phyloP scores from a whole-genome alignment of 768 basidiomycete genomes.

The Asterophora lycoperdoides region DNA sequence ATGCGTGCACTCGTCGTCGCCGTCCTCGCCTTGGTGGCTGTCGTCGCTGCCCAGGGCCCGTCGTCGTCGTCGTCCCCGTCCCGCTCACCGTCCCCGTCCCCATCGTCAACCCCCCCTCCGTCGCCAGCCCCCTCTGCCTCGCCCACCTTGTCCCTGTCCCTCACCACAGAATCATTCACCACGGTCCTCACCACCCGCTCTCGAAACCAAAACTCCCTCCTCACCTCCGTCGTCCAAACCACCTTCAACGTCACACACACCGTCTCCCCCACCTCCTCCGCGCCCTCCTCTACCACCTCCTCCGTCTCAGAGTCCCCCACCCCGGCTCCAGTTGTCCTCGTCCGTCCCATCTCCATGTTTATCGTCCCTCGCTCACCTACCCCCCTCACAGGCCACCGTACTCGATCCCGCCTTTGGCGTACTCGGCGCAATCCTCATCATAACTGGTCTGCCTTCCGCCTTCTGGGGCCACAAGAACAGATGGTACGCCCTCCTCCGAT shows the following conservation, averaged over 20 bases:
- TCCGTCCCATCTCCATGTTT: conserved; percentile 16
- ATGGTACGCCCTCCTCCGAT: conserved; percentile 53
- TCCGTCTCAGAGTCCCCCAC: conserved; percentile 42
- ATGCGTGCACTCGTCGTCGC: conserved; percentile 13
- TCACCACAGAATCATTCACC: conserved; percentile 50
- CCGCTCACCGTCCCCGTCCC: conserved; percentile 19
- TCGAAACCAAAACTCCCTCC: conserved; percentile 42
- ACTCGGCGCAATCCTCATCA: conserved; percentile 80
- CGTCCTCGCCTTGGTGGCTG: neutral
- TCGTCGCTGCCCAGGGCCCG: neutral
- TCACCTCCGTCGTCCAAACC: conserved; percentile 56
- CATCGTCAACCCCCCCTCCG: no score
- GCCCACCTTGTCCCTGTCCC: conserved; percentile 46
- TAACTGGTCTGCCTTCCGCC: conserved; percentile 85
- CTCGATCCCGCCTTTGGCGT: conserved; percentile 89
- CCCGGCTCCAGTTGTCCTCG: conserved; percentile 39
- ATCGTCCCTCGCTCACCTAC: conserved; percentile 30
- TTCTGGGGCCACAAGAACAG: conserved; percentile 95
- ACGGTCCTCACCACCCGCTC: conserved; percentile 42
- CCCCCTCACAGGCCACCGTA: conserved; percentile 45
- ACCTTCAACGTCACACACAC: conserved; percentile 60
- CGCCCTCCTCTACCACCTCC: conserved; percentile 24
- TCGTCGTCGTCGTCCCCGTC: conserved; percentile 16
- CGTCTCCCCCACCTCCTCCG: conserved; percentile 34
- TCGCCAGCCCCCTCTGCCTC: conserved; percentile 24